Percentiles rank a stretch among this genome's conserved stretches.
Conservation (phyloP, 1,284 basidiomycete genomes). For the Trichosporon faecale region DNA sequence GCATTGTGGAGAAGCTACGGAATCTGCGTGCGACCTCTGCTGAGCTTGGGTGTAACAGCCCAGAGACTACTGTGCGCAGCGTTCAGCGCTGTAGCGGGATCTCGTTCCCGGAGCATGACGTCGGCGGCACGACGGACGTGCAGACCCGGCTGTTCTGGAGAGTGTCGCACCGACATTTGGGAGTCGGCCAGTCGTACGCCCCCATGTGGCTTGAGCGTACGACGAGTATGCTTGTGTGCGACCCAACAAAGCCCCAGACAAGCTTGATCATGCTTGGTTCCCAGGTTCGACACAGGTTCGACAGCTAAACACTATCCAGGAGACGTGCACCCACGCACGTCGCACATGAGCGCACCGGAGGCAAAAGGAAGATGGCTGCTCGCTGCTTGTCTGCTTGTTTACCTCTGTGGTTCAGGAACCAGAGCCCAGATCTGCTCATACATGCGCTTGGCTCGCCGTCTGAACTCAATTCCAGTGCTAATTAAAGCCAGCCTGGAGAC, state of each 20-base stretch:
- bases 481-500: background rate
- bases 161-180: background rate
- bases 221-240: background rate
- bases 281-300: too few species aligned
- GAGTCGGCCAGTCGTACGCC: background rate
- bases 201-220: background rate
- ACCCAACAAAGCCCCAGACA: background rate
- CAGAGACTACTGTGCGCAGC: background rate
- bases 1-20: background rate
- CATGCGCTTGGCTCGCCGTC: background rate
- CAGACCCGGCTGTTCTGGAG: background rate
- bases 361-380: background rate
- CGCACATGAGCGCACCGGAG: background rate
- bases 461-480: background rate
- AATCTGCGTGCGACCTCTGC: background rate
- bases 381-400: background rate
- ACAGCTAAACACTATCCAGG: background rate
- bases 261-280: background rate
- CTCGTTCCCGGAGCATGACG: background rate
- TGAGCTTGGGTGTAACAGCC: background rate
- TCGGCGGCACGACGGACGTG: background rate
- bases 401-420: background rate
- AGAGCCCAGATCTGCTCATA: background rate
- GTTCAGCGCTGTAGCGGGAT: background rate
- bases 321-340: background rate